phyloP scores from a whole-genome alignment of 306 rosid genomes.

The Acacia melanoxylon region DNA sequence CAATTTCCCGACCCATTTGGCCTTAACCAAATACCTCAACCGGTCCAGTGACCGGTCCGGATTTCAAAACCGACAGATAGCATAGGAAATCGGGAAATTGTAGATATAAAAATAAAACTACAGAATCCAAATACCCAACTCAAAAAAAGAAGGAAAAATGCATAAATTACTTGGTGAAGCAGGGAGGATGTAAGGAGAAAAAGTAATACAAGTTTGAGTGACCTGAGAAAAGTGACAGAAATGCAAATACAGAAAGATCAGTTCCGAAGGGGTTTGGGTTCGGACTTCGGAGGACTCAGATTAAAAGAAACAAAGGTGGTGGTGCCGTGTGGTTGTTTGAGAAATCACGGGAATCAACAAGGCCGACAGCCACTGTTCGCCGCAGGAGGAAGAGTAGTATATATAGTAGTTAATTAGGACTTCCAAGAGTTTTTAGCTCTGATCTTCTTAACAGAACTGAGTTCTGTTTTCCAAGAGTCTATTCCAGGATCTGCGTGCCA shows the following conservation, averaged over 20 bases:
- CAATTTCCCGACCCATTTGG: no score
- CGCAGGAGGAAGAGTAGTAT: no score
- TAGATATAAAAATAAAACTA: background rate
- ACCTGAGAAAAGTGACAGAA: background rate
- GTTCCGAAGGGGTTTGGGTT: background rate
- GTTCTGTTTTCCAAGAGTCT: slow-evolving; percentile 64
- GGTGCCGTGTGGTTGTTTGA: background rate
- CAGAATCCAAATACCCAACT: background rate
- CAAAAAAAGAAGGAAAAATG: background rate
- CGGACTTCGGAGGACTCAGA: background rate
- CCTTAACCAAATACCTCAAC: no score
- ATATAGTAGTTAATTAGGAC: slow-evolving; percentile 31
- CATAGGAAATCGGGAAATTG: background rate
- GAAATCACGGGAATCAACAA: no score
- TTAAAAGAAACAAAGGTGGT: background rate
- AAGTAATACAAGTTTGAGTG: background rate
- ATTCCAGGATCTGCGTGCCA: slow-evolving; percentile 61
- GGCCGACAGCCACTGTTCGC: no score
- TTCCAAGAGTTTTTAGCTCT: slow-evolving; percentile 74
- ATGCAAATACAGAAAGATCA: background rate
- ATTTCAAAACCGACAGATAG: no score
- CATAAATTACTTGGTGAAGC: background rate
- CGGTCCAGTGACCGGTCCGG: no score
- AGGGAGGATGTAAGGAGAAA: background rate
- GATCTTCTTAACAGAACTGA: slow-evolving; percentile 67